Base-by-base conservation (phyloP, 108 stramenopile genomes). In the Cyclostephanos tholiformis region DNA sequence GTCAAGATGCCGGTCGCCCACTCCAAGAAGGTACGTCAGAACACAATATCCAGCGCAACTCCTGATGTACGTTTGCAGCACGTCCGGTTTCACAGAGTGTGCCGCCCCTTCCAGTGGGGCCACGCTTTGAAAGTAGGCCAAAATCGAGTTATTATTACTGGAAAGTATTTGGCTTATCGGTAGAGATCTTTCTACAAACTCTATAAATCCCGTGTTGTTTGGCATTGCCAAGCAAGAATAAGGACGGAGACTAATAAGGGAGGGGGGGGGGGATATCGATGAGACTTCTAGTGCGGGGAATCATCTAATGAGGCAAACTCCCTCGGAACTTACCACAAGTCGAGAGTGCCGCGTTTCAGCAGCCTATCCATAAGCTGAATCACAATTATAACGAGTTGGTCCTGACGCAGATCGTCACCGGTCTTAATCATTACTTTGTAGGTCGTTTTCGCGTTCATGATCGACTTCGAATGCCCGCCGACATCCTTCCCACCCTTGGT, bases 381-480 rank as follows among this genome's bases (percentile, higher is more conserved):
- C 93, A 99, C 89, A 86, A 97, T 95, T 38, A 98, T 95, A 36
- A 95, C 92, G 8, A 99, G 93, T 75, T 99, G 98, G 82, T 99
- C 99, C 80, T 99, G 99, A 1, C 99, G 85, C 46, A 99, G 77
- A 74, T 99, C 99, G 82, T 99, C 99, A 22, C 99, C 99, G 41
- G 93, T 94, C 85, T 99, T 99, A 74, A 99, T 91, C 67, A 99
- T 96, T 4, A 97, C 96, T 60, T 91, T 87, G 83, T 92, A 95
- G 48, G 71, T 77, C 8, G 78, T 52, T 30, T 43, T 17, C 46
- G 50, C 29, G 43, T 77, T 63, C 53, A 70, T 82, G 30, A 43
- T 72, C 51, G 25, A 41, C 39, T 50, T 52, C 26, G 63, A 59
- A 38, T 60, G 69, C 39, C 52, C 38, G 49, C 16, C 20, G 11